These are phyloP conservation scores for Bauhinia variegata DNA, from an alignment of 306 rosid species.

Conservation along the genomic window DNA sequence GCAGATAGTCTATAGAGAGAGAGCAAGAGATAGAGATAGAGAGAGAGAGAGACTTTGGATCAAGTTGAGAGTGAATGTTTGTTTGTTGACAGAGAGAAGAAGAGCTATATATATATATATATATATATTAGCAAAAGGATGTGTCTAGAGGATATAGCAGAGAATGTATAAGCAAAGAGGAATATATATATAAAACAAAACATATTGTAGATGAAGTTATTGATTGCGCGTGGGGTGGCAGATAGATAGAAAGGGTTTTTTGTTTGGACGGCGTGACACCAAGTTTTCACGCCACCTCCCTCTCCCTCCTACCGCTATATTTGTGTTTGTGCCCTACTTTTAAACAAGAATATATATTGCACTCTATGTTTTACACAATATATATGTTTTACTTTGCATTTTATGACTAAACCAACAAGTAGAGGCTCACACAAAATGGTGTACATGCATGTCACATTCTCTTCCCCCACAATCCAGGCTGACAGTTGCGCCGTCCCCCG, in stretches of 20 bases:
- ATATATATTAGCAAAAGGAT: constrained; percentile 22
- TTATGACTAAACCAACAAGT: background rate
- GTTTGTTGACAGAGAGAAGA: constrained; percentile 35
- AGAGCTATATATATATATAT: constrained; percentile 10
- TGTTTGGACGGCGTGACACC: constrained; percentile 98
- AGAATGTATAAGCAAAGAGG: constrained; percentile 30
- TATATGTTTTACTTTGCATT: background rate
- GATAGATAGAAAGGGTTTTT: constrained; percentile 54
- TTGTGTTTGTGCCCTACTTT: constrained; percentile 62
- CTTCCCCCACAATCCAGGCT: constrained; percentile 42
- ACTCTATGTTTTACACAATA: too few relatives aligned
- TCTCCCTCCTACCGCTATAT: constrained; percentile 53
- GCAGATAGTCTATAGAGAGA: background rate
- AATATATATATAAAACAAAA: constrained; percentile 20
- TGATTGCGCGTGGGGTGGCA: constrained; percentile 99
- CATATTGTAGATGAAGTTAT: constrained; percentile 37
- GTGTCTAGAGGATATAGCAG: constrained; percentile 22
- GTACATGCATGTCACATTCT: constrained; percentile 32
- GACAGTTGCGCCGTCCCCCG: constrained; percentile 74
- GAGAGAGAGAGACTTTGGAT: background rate
- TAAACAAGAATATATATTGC: constrained; percentile 6
- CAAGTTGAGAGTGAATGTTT: constrained; percentile 36
- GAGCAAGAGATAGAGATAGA: background rate
- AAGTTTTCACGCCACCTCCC: constrained; percentile 86
- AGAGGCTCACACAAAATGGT: too few relatives aligned